A percentile compares a stretch with the other conserved stretches of the same genome.
Conservation (phyloP, 257 asterid species). For the Primulina huaijiensis region DNA sequence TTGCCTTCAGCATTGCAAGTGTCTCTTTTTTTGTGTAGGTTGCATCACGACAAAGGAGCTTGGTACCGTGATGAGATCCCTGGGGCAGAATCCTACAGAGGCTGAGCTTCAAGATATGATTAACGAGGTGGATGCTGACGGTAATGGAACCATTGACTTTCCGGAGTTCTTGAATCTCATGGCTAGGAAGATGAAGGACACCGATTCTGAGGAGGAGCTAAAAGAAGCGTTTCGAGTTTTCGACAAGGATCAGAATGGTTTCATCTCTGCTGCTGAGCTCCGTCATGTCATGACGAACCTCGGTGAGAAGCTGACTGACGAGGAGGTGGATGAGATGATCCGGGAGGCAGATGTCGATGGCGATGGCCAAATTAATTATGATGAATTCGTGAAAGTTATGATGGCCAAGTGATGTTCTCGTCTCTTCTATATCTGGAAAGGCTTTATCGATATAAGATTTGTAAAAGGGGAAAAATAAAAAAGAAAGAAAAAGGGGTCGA, state of each 20-base stretch:
- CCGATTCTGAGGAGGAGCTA: neutral
- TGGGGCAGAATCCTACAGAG: neutral
- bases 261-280: slow-evolving; percentile 1
- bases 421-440: neutral
- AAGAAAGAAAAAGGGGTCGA: too few species aligned
- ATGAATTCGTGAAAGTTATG: neutral
- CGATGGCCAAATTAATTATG: neutral
- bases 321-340: neutral
- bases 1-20: neutral
- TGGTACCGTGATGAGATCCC: neutral
- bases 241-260: neutral
- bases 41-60: slow-evolving; percentile 1
- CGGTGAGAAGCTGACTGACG: neutral
- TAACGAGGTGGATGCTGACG: neutral
- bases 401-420: neutral
- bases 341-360: slow-evolving; percentile 1
- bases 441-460: too few species aligned
- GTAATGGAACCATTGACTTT: neutral
- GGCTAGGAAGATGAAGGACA: slow-evolving; percentile 1
- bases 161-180: neutral
- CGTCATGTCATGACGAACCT: neutral
- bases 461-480: neutral
- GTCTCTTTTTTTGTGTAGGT: neutral
- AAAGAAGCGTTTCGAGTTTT: neutral
- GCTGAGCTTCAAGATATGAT: neutral